phyloP scores from a whole-genome alignment of 2,329 filamentous ascomycete species.

The Teratosphaeria epicoccoides region DNA sequence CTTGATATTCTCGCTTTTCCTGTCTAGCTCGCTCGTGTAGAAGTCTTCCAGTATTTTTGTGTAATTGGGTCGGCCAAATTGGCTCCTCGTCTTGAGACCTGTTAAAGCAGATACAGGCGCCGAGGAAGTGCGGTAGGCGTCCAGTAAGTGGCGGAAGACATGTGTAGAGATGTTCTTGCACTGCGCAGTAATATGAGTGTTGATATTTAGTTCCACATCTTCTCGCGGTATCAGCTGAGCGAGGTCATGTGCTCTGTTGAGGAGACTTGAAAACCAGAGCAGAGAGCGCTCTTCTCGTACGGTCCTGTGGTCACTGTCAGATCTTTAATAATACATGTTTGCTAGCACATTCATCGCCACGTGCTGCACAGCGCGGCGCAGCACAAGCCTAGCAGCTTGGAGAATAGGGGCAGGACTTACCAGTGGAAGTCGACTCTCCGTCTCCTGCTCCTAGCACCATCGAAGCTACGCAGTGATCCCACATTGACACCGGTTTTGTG shows the following conservation, averaged over 20 bases:
- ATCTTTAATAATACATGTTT: constrained; percentile 18
- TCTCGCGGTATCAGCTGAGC: constrained; percentile 27
- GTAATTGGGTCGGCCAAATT: constrained; percentile 8
- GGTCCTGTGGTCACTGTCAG: constrained; percentile 52
- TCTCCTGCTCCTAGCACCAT: not conserved
- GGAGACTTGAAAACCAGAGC: constrained; percentile 47
- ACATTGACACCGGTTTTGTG: too few relatives aligned
- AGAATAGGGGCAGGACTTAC: not conserved
- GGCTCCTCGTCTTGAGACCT: constrained; percentile 31
- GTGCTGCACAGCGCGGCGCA: too few relatives aligned
- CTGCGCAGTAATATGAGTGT: constrained; percentile 48
- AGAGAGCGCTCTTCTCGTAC: constrained; percentile 48
- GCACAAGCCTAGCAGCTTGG: too few relatives aligned
- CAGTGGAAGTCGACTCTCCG: not conserved
- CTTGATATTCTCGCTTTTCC: not conserved
- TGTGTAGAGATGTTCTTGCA: constrained; percentile 44
- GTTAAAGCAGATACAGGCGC: constrained; percentile 45
- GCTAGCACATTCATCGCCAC: too few relatives aligned
- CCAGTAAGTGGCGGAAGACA: constrained; percentile 47
- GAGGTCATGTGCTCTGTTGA: constrained; percentile 39
- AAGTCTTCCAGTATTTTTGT: not conserved
- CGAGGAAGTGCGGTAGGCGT: constrained; percentile 43
- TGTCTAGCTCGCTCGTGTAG: not conserved
- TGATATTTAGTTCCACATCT: constrained; percentile 43
- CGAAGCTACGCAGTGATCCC: too few relatives aligned